Conservation (phyloP, 2,329 filamentous ascomycete species). For the Davidsoniella neocaledoniae region DNA sequence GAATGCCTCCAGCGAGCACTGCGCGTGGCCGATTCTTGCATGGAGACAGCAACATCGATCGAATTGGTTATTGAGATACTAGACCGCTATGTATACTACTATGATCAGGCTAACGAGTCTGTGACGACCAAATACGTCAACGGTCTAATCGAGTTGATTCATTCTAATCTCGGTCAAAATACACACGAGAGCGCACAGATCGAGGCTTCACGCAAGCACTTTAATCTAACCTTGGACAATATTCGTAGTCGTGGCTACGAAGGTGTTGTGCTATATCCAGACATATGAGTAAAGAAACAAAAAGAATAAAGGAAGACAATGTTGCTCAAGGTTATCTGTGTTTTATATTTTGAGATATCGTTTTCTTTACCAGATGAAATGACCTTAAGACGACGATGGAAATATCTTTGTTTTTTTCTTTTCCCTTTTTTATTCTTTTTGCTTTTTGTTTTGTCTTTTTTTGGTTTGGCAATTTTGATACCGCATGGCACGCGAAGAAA, state of each 20-base stretch:
- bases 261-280: conserved; percentile 60
- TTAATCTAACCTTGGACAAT: conserved; percentile 86
- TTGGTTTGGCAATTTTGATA: no score
- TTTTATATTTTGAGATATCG: no score
- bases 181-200: conserved; percentile 65
- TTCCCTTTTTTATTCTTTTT: background rate
- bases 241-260: conserved; percentile 86
- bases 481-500: no score
- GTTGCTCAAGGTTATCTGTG: no score
- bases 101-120: conserved; percentile 96
- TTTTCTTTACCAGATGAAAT: background rate
- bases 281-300: conserved; percentile 14
- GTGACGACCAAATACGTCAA: conserved; percentile 98
- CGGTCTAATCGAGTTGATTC: conserved; percentile 92
- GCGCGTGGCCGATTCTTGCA: conserved; percentile 92
- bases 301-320: no score
- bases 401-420: conserved; percentile 2
- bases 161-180: conserved; percentile 82
- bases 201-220: conserved; percentile 84
- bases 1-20: conserved; percentile 92
- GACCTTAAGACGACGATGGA: background rate
- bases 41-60: conserved; percentile 94
- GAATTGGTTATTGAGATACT: conserved; percentile 97
- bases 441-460: background rate
- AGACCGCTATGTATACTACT: conserved; percentile 98